Evolutionary conservation across 163 green algal species (phyloP).

Genomic region (Scenedesmus sp.): DNA sequence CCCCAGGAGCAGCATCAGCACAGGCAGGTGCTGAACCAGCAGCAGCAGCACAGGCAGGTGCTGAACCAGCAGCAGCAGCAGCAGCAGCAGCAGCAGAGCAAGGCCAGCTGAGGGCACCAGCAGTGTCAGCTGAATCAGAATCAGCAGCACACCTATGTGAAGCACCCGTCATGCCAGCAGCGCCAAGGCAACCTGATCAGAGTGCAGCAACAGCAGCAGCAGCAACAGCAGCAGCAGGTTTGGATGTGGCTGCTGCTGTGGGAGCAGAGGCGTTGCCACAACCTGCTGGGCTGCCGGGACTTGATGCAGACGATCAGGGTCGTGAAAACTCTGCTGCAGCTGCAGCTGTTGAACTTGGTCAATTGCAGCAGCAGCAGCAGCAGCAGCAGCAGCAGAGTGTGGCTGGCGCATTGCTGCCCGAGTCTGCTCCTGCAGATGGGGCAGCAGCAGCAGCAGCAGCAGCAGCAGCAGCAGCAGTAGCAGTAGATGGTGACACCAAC

Average conservation of each 20-base stretch:
- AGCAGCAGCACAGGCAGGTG: not conserved
- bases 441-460: not conserved
- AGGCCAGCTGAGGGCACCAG: not conserved
- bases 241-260: not conserved
- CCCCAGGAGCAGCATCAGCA: not conserved
- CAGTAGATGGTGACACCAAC: not conserved
- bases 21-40: not conserved
- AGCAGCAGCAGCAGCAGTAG: slow-evolving; percentile 8
- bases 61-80: not conserved
- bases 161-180: not conserved
- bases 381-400: not conserved
- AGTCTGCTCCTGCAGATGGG: not conserved
- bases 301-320: not conserved
- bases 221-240: not conserved
- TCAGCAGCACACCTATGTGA: slow-evolving; percentile 15
- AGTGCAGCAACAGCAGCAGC: not conserved
- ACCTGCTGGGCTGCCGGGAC: not conserved
- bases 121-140: not conserved
- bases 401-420: not conserved
- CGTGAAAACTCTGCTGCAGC: not conserved
- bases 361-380: not conserved
- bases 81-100: too few relatives aligned
- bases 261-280: not conserved
- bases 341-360: not conserved
- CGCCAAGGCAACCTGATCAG: not conserved